These are phyloP conservation scores for Rhizophagus sp. DNA, from an alignment of 192 early-diverging fungal species.

Conservation along the genomic window DNA sequence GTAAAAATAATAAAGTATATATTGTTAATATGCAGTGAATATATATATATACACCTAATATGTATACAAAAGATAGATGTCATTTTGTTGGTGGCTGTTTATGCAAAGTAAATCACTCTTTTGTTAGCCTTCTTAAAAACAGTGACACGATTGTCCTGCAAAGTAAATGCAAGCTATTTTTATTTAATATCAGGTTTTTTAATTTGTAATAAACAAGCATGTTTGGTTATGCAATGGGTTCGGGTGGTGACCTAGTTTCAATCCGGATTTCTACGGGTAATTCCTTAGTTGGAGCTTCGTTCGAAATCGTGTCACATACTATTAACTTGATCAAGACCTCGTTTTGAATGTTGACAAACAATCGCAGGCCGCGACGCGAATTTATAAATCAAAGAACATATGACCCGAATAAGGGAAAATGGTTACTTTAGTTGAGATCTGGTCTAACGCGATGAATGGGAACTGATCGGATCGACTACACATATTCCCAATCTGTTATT, in stretches of 20 bases:
- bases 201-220: background rate
- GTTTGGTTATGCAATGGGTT: background rate
- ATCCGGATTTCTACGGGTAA: background rate
- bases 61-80: no score
- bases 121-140: background rate
- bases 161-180: background rate
- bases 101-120: background rate
- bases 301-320: background rate
- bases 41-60: no score
- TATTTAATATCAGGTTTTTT: background rate
- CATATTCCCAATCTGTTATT: background rate
- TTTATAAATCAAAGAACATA: background rate
- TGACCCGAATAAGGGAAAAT: background rate
- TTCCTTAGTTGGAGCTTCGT: background rate
- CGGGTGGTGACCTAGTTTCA: background rate
- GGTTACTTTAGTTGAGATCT: background rate
- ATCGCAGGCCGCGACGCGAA: background rate
- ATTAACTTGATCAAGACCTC: background rate
- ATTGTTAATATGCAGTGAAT: no score
- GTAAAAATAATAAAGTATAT: background rate
- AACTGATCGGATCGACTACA: background rate
- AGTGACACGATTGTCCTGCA: background rate
- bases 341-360: background rate
- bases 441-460: background rate
- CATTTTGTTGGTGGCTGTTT: no score